These are phyloP conservation scores for Cryomyces minteri DNA, from an alignment of 495 filamentous ascomycete genomes.

Conservation along the genomic window DNA sequence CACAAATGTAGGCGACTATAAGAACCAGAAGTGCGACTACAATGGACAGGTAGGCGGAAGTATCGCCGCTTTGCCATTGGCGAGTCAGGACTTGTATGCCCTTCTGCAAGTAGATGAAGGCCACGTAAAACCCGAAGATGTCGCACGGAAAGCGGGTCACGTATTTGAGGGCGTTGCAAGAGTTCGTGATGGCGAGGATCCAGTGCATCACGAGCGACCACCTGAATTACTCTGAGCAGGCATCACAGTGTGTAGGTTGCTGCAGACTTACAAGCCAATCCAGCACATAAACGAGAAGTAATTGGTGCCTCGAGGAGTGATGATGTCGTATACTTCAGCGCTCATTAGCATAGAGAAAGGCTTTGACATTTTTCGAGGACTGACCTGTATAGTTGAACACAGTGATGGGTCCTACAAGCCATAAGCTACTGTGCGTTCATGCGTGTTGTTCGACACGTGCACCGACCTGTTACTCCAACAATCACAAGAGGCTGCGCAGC, in stretches of 20 bases:
- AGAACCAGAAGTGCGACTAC: conserved; percentile 21
- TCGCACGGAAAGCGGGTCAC: conserved; percentile 26
- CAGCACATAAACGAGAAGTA: conserved; percentile 23
- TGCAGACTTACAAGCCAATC: conserved; percentile 13
- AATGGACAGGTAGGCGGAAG: conserved; percentile 18
- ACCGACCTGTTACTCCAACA: too few relatives aligned
- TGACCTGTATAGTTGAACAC: conserved; percentile 26
- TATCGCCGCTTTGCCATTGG: conserved; percentile 12
- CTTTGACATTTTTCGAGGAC: too few relatives aligned
- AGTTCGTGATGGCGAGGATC: conserved; percentile 22
- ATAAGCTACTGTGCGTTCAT: conserved; percentile 2
- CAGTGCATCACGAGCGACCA: conserved; percentile 27
- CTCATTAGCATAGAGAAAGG: too few relatives aligned
- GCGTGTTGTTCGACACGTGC: too few relatives aligned
- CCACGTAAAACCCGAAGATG: conserved; percentile 27
- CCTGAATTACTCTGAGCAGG: not conserved
- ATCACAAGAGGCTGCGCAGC: conserved; percentile 15
- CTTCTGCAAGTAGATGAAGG: conserved; percentile 24
- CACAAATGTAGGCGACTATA: conserved; percentile 19
- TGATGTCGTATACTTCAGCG: conserved; percentile 25
- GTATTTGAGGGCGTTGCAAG: conserved; percentile 24
- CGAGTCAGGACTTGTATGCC: conserved; percentile 18
- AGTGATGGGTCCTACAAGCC: not conserved
- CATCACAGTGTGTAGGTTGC: too few relatives aligned
- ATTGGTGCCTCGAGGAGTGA: not conserved